These are phyloP conservation scores for Nelumbo lutea DNA, from an alignment of 164 flowering plant species.

Conservation along the genomic window DNA sequence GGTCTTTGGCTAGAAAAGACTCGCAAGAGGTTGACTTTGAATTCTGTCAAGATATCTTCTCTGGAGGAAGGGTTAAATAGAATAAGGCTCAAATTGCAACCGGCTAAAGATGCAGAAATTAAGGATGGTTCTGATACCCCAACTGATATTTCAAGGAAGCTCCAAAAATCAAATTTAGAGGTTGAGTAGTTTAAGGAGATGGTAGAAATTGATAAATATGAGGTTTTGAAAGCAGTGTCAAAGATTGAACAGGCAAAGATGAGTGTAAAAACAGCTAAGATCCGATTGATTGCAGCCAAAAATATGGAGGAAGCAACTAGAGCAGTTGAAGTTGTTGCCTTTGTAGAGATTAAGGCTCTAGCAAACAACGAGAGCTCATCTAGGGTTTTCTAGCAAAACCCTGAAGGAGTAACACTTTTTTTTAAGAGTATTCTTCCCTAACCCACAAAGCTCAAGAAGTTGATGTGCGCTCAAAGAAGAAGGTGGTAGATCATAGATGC, in stretches of 20 bases:
- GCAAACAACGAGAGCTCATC: conserved; percentile 31
- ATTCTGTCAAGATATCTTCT: conserved; percentile 52
- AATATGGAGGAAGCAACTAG: conserved; percentile 88
- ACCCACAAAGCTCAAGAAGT: conserved; percentile 50
- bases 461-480: conserved; percentile 50
- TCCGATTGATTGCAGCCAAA: conserved; percentile 67
- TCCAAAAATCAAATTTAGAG: conserved; percentile 55
- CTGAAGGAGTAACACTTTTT: conserved; percentile 52
- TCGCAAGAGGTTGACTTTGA: conserved; percentile 52
- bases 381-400: conserved; percentile 17
- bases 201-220: conserved; percentile 61
- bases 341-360: conserved; percentile 68
- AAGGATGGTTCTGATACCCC: conserved; percentile 2
- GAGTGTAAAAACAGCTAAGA: conserved; percentile 66
- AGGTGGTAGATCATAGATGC: conserved; percentile 34
- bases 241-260: conserved; percentile 66
- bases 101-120: conserved; percentile 14
- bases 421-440: conserved; percentile 15
- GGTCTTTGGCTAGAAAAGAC: conserved; percentile 47
- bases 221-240: conserved; percentile 46
- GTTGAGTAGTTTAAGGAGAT: conserved; percentile 60
- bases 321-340: conserved; percentile 71
- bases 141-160: conserved; percentile 42
- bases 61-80: conserved; percentile 63
- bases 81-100: conserved; percentile 42